These are phyloP conservation scores for Cladophialophora carrionii DNA, from an alignment of 2,329 filamentous ascomycete species.

Conservation along the genomic window DNA sequence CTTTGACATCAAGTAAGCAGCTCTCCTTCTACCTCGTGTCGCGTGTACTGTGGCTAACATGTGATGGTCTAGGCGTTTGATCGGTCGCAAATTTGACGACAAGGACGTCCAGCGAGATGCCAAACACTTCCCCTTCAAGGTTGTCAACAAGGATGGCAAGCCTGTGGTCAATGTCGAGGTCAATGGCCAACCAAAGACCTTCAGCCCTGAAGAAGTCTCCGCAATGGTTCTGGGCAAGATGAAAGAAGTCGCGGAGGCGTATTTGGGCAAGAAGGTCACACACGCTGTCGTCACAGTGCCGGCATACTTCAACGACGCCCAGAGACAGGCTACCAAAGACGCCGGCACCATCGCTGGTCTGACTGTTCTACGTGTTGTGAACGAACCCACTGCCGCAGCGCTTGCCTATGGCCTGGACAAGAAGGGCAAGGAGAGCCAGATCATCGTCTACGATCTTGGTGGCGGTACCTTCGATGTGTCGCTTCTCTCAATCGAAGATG, in stretches of 20 bases:
- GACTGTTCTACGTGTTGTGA: constrained; percentile 93
- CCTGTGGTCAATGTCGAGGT: constrained; percentile 75
- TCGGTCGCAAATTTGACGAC: constrained; percentile 80
- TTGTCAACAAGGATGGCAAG: constrained; percentile 86
- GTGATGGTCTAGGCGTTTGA: constrained; percentile 66
- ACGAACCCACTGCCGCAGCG: constrained; percentile 93
- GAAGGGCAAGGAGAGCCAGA: constrained; percentile 79
- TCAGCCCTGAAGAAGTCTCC: constrained; percentile 69
- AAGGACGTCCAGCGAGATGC: constrained; percentile 89
- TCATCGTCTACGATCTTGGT: constrained; percentile 91
- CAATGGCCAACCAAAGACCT: constrained; percentile 60
- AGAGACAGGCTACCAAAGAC: constrained; percentile 96
- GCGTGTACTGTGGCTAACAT: constrained; percentile 7
- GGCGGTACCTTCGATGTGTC: constrained; percentile 95
- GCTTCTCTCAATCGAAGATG: constrained; percentile 85
- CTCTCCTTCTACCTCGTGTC: not conserved
- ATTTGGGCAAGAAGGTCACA: constrained; percentile 63
- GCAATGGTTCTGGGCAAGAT: constrained; percentile 70
- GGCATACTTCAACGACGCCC: constrained; percentile 98
- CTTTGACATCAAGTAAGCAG: constrained; percentile 80
- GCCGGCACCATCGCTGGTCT: constrained; percentile 89
- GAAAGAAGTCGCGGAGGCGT: constrained; percentile 67
- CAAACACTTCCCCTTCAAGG: constrained; percentile 99
- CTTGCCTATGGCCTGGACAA: constrained; percentile 93
- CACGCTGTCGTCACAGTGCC: constrained; percentile 85